These are phyloP conservation scores for Rosa rugosa DNA, from an alignment of 306 rosid species.

Conservation along the genomic window DNA sequence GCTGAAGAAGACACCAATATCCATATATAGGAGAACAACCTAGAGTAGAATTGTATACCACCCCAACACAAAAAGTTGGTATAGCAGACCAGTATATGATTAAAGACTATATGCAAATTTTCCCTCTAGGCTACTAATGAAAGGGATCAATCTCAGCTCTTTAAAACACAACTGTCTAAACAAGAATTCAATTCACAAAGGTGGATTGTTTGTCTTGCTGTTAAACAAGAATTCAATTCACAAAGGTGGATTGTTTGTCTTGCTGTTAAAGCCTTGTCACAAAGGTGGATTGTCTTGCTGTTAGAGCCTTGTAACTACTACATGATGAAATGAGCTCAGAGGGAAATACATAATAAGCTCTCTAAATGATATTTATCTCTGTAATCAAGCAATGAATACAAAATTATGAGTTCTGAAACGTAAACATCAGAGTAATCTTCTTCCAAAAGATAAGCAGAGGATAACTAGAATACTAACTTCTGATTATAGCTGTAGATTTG, in stretches of 20 bases:
- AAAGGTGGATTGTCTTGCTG: background rate
- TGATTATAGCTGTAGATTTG: background rate
- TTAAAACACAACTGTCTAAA: background rate
- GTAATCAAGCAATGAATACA: background rate
- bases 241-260: background rate
- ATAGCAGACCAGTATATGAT: background rate
- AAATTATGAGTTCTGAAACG: background rate
- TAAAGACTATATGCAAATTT: background rate
- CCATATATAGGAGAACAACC: slow-evolving; percentile 16
- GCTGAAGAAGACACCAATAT: background rate
- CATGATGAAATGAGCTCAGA: background rate
- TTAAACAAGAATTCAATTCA: no score
- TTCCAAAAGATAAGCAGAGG: background rate
- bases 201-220: background rate
- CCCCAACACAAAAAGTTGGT: background rate
- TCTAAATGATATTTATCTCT: background rate
- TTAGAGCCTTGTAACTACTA: background rate
- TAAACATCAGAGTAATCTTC: background rate
- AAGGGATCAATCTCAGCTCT: background rate
- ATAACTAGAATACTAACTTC: background rate
- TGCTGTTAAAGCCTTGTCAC: background rate
- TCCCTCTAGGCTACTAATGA: background rate
- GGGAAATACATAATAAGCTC: background rate
- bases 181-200: background rate
- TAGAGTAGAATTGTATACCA: background rate